Conservation (phyloP, 2,329 filamentous ascomycete species). For the Colletotrichum chrysophilum region DNA sequence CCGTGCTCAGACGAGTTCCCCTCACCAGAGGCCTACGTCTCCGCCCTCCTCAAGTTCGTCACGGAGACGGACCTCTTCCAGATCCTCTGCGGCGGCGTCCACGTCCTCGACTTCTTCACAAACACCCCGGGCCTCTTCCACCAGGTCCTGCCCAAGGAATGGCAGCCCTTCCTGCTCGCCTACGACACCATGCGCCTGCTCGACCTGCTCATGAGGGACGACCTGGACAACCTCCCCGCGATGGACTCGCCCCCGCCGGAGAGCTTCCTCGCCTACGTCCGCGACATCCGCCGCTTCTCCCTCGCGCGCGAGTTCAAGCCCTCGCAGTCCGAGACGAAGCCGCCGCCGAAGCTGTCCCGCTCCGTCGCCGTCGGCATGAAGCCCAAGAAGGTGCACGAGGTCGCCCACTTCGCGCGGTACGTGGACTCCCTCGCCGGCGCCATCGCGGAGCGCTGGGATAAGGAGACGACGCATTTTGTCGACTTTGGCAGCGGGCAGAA, state of each 20-base stretch:
- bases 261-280: conserved; percentile 75
- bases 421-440: conserved; percentile 66
- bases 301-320: conserved; percentile 64
- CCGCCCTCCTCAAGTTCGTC: conserved; percentile 78
- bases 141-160: conserved; percentile 76
- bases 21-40: conserved; percentile 77
- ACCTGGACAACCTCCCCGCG: conserved; percentile 55
- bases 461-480: conserved; percentile 81
- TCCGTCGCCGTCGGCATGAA: conserved; percentile 91
- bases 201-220: conserved; percentile 80
- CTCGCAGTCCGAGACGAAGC: conserved; percentile 36
- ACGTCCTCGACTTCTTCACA: conserved; percentile 96
- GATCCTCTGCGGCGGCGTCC: conserved; percentile 93
- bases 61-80: conserved; percentile 78
- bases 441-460: conserved; percentile 62
- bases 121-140: conserved; percentile 83
- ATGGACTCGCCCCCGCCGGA: conserved; percentile 44
- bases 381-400: conserved; percentile 93
- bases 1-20: conserved; percentile 75
- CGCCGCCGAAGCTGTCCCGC: conserved; percentile 66
- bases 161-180: conserved; percentile 78
- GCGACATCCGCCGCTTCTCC: conserved; percentile 71
- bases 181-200: conserved; percentile 78
- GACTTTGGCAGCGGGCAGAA: conserved; percentile 98
- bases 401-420: conserved; percentile 87